Evolutionary conservation across 2,329 filamentous ascomycete genomes (phyloP), one percentile per base, ranked within the genome.

Genomic region (Colletotrichum tabaci): DNA sequence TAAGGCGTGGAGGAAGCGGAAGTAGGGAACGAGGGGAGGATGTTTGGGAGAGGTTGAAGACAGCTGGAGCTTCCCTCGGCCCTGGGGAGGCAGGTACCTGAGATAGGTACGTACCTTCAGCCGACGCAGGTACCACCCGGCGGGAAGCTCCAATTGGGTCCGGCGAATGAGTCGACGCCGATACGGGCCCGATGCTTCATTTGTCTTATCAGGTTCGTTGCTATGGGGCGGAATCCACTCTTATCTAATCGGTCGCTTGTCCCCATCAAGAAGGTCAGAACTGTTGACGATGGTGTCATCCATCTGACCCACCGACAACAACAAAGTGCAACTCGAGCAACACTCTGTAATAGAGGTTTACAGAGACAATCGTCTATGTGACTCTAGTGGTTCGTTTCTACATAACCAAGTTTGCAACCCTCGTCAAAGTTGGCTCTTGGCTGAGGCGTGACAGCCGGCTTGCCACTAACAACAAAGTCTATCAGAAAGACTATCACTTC

Each of bases 161-260:
- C 30, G 40, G n/a, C 40, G 21, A 40, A 47, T 50, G 66, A 66
- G 46, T 61, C 64, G 40, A 30, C 58, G 64, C 58, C 65, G 68
- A 58, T 52, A 56, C 62, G 55, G 47, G n/a, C 23, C 44, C 42
- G 26, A 35, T 6, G 30, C 30, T 35, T 35, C 13, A 2, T 13
- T 71, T 63, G 58, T 63, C 65, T 71, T 63, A 71, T 71, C 65
- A 23, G 38, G 23, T 30, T 30, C 30, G 63, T 42, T 50, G 56
- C n/a, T 18, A 21, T 52, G 68, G 63, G 56, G 40, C 42, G 18
- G 30, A 35, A 35, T 35, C 8, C 30, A 10, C 8, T 35, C 30
- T 35, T 35, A 35, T 35, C 30, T 35, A 35, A 35, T 35, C 30
- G 9, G 30, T 18, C 18, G n/a, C 52, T 55, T 55, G 52, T 9